These are phyloP conservation scores for Calocera cornea DNA, from an alignment of 768 basidiomycete genomes.

Conservation along the genomic window DNA sequence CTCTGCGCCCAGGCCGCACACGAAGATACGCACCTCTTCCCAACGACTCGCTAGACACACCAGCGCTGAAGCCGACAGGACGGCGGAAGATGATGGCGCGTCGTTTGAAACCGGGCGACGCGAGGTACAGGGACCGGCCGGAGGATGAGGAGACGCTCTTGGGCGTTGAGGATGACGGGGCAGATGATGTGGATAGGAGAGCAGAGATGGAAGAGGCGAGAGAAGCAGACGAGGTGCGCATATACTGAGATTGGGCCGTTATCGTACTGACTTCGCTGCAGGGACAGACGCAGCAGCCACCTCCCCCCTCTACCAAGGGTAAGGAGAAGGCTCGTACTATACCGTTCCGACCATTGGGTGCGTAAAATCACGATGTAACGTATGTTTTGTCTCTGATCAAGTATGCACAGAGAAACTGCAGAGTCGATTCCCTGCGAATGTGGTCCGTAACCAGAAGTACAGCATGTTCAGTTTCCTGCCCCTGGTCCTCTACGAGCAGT, in stretches of 20 bases:
- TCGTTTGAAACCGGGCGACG: not conserved
- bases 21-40: not conserved
- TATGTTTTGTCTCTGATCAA: not conserved
- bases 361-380: not conserved
- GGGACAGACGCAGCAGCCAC: not conserved
- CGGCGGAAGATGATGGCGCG: slow-evolving; percentile 3
- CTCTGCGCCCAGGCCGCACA: not conserved
- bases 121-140: not conserved
- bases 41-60: not conserved
- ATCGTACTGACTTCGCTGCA: not conserved
- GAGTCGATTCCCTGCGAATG: slow-evolving; percentile 67
- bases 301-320: slow-evolving; percentile 5
- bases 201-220: slow-evolving; percentile 4
- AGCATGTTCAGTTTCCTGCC: slow-evolving; percentile 94
- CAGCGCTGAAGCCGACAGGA: not conserved
- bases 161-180: not conserved
- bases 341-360: slow-evolving; percentile 63
- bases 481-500: slow-evolving; percentile 94
- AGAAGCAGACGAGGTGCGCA: not conserved
- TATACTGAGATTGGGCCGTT: not conserved
- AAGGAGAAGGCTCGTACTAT: slow-evolving; percentile 68
- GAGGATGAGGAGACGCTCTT: not conserved
- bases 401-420: slow-evolving; percentile 49
- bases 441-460: slow-evolving; percentile 96
- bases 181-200: not conserved